These are phyloP conservation scores for Magnusiomyces suaveolens DNA, from an alignment of 1,139 yeast species.

Conservation along the genomic window DNA sequence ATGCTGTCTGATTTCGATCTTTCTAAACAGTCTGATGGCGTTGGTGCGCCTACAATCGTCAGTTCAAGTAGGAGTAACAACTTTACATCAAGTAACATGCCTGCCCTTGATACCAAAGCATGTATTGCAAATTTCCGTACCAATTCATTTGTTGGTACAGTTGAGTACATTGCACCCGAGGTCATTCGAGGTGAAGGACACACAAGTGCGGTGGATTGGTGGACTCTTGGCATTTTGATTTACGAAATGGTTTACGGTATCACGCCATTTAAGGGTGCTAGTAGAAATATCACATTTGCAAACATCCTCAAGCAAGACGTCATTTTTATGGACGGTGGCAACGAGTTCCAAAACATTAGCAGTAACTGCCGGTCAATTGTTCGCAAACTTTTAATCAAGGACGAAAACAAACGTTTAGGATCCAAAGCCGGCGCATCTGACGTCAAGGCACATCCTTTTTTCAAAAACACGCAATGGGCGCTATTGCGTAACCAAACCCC, in stretches of 20 bases:
- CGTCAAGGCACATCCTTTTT: constrained; percentile 79
- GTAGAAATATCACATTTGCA: constrained; percentile 79
- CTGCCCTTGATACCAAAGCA: constrained; percentile 73
- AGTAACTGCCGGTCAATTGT: constrained; percentile 71
- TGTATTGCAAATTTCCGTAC: constrained; percentile 94
- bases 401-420: constrained; percentile 80
- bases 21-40: constrained; percentile 75
- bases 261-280: constrained; percentile 90
- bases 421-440: constrained; percentile 92
- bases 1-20: constrained; percentile 96
- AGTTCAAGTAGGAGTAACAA: constrained; percentile 27
- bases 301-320: constrained; percentile 80
- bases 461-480: constrained; percentile 93
- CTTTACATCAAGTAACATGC: constrained; percentile 25
- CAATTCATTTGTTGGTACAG: constrained; percentile 95
- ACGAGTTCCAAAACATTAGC: constrained; percentile 43
- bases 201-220: constrained; percentile 97
- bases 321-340: constrained; percentile 44
- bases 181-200: constrained; percentile 96
- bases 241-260: constrained; percentile 93
- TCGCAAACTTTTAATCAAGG: constrained; percentile 73
- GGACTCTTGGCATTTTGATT: constrained; percentile 89
- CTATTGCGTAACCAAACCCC: constrained; percentile 83
- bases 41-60: constrained; percentile 39
- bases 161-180: constrained; percentile 96